phyloP scores from a whole-genome alignment of 1,139 yeast species.

The Sugiyamaella paludigena region DNA sequence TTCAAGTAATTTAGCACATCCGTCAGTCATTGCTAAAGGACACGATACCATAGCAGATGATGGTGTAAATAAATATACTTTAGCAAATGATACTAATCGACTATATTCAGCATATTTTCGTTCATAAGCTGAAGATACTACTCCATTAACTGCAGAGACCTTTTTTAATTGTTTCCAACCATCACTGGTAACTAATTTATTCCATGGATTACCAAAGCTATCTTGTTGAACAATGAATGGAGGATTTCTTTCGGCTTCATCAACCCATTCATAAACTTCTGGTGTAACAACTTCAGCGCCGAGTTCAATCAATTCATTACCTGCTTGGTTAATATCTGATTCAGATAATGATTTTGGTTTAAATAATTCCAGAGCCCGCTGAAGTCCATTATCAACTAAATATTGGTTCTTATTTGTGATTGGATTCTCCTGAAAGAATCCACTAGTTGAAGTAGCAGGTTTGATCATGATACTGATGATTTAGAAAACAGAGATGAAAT shows the following conservation, averaged over 20 bases:
- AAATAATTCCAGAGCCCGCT: conserved; percentile 24
- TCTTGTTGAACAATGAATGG: conserved; percentile 34
- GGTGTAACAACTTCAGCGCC: conserved; percentile 29
- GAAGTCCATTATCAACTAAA: conserved; percentile 26
- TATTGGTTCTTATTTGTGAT: conserved; percentile 28
- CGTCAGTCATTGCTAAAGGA: conserved; percentile 39
- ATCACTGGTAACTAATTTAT: conserved; percentile 31
- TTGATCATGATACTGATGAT: conserved; percentile 12
- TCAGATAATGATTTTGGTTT: conserved; percentile 17
- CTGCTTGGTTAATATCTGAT: conserved; percentile 8
- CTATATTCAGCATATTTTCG: conserved; percentile 27
- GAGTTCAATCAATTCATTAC: conserved; percentile 22
- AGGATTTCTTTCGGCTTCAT: conserved; percentile 34
- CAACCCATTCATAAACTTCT: conserved; percentile 31
- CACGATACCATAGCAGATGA: conserved; percentile 36
- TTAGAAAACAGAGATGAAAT: background rate
- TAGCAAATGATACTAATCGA: conserved; percentile 31
- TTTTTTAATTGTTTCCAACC: conserved; percentile 36
- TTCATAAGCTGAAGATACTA: conserved; percentile 33
- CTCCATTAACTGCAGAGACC: conserved; percentile 30
- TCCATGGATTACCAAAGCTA: conserved; percentile 31
- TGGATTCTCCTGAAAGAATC: conserved; percentile 32
- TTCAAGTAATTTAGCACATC: conserved; percentile 35
- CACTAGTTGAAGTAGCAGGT: conserved; percentile 31
- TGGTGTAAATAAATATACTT: conserved; percentile 31